phyloP scores from a whole-genome alignment of 306 rosid species.

The Mimosa bimucronata region DNA sequence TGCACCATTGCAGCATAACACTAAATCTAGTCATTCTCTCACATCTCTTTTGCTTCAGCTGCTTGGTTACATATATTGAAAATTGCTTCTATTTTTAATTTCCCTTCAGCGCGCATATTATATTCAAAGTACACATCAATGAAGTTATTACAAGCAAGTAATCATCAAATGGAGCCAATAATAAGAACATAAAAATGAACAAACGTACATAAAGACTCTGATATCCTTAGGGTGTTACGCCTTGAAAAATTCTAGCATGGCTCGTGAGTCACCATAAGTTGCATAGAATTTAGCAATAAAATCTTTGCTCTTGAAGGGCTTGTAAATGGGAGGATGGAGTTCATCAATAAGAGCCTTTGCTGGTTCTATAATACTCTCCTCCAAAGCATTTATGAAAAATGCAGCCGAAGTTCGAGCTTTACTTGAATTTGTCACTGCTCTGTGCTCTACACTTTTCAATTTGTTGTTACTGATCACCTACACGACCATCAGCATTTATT shows the following conservation, averaged over 20 bases:
- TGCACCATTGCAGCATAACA: too few species aligned
- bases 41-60: too few species aligned
- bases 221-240: background rate
- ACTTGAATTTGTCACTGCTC: background rate
- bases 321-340: conserved; percentile 42
- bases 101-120: too few species aligned
- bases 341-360: conserved; percentile 50
- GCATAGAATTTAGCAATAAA: background rate
- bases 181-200: background rate
- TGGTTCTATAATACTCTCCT: conserved; percentile 47
- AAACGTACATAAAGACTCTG: background rate
- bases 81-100: too few species aligned
- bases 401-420: conserved; percentile 42
- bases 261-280: background rate
- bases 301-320: background rate
- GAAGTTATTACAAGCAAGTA: too few species aligned
- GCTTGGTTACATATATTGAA: too few species aligned
- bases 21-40: too few species aligned
- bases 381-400: conserved; percentile 44
- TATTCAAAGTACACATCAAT: too few species aligned
- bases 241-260: background rate
- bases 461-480: background rate
- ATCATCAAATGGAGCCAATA: too few species aligned
- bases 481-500: background rate
- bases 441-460: background rate